Evolutionary conservation across 1,139 yeast species (phyloP).

Genomic region (Pichia sp.): DNA sequence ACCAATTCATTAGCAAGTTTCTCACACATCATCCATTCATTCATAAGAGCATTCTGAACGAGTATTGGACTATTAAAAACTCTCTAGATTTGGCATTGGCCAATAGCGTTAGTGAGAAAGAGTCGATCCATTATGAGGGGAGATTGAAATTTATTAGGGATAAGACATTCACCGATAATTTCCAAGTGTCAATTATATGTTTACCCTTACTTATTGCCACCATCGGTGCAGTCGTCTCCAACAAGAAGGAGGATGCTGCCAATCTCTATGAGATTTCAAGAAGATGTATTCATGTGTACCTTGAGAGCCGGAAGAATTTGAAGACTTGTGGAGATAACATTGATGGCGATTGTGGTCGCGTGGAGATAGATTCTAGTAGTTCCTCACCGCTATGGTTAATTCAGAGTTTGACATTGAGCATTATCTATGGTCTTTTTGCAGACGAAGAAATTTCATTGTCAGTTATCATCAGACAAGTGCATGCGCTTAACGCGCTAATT

Average conservation of each 20-base stretch:
- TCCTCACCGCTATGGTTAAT: slow-evolving; percentile 64
- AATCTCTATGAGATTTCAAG: slow-evolving; percentile 70
- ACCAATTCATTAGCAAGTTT: slow-evolving; percentile 43
- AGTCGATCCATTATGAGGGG: slow-evolving; percentile 5
- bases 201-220: slow-evolving; percentile 66
- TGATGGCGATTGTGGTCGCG: background rate
- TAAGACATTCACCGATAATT: slow-evolving; percentile 24
- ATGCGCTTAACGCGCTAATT: slow-evolving; percentile 64
- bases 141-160: slow-evolving; percentile 19
- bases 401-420: slow-evolving; percentile 64
- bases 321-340: slow-evolving; percentile 12
- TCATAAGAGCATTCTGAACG: slow-evolving; percentile 53
- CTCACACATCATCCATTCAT: slow-evolving; percentile 62
- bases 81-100: slow-evolving; percentile 23
- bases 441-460: slow-evolving; percentile 58
- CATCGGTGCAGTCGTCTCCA: slow-evolving; percentile 61
- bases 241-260: slow-evolving; percentile 51
- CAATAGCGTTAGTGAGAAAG: slow-evolving; percentile 13
- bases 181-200: slow-evolving; percentile 40
- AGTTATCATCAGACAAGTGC: slow-evolving; percentile 63
- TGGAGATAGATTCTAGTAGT: slow-evolving; percentile 6
- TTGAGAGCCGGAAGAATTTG: slow-evolving; percentile 54
- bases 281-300: slow-evolving; percentile 66
- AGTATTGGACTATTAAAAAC: slow-evolving; percentile 39
- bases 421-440: slow-evolving; percentile 66